Evolutionary conservation across 1,139 yeast genomes (phyloP), one percentile per base, ranked within the genome.

Genomic region (Pichia sp.): DNA sequence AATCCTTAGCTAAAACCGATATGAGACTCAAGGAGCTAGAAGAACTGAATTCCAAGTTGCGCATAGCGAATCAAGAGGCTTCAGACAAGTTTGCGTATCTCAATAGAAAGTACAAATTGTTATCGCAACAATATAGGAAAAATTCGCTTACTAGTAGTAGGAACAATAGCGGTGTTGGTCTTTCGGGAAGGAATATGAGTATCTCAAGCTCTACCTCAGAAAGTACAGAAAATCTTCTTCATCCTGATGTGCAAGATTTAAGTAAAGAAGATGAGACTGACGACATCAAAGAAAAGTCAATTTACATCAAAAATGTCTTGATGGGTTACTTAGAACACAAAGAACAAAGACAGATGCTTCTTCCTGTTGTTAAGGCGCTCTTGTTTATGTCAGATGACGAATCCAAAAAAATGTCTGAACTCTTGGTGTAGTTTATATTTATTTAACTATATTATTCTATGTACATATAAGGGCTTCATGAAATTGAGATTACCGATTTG

Each of bases 281-380:
- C 21, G 58, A 62, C 9, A 60, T 60, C 11, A 53, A 56, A 28
- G 69, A 69, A 19, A 77, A 81, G 53, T 67, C 81, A 23, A 85
- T 91, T 17, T 91, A 91, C 58, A 71, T 88, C 41, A 84, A 84
- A 58, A 91, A 91, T 57, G 96, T 91, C 3, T 62, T 91, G 17
- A 64, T 91, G 8, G 96, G 96, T 2, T 91, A 83, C 59, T 63
- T 91, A 47, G 96, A 89, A 56, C 95, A 85, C 56, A 84, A 74
- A 54, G 97, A 89, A n/a, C 96, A 89, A 60, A 69, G 97, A 41
- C 78, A 72, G 28, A 85, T 80, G 58, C 69, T 91, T 39, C 65
- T 91, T 31, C 96, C 97, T 0, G 97, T 91, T 5, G 69, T 91
- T 24, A 74, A 89, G 41, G 79, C 85, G 46, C 63, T 91, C 38